These are phyloP conservation scores for Syncephalis plumigaleata DNA, from an alignment of 371 early-diverging fungal genomes.

Conservation along the genomic window DNA sequence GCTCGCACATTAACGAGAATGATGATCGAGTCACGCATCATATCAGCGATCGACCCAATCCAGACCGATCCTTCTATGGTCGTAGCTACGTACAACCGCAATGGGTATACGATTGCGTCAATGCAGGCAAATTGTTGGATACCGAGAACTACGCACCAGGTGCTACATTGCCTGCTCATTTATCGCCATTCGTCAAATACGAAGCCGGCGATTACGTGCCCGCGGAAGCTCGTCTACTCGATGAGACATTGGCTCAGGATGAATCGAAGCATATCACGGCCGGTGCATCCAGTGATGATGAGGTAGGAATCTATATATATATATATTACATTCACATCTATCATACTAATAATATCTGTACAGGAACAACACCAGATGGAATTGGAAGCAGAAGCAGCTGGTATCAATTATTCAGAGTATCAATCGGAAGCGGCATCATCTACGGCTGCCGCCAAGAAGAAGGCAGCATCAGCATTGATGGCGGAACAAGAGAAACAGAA, in stretches of 20 bases:
- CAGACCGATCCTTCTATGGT: constrained; percentile 34
- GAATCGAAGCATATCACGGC: constrained; percentile 15
- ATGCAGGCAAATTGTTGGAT: constrained; percentile 56
- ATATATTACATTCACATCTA: neutral
- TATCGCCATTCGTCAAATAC: constrained; percentile 84
- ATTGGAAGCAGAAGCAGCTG: constrained; percentile 60
- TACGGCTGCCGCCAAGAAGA: constrained; percentile 18
- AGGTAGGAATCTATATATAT: constrained; percentile 9
- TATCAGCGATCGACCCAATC: constrained; percentile 70
- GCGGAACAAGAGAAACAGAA: constrained; percentile 72
- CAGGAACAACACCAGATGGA: constrained; percentile 34
- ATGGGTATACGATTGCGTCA: constrained; percentile 91
- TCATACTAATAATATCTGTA: constrained; percentile 8
- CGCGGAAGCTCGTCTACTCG: constrained; percentile 17
- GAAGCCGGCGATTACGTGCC: constrained; percentile 81
- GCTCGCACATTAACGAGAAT: constrained; percentile 59
- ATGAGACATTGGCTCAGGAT: constrained; percentile 21
- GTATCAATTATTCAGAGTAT: constrained; percentile 52
- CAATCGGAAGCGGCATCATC: constrained; percentile 21
- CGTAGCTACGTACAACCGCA: constrained; percentile 95
- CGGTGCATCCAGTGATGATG: constrained; percentile 18
- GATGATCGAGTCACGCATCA: constrained; percentile 77
- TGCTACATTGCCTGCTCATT: constrained; percentile 72
- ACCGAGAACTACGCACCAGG: constrained; percentile 65
- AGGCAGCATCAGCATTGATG: constrained; percentile 15